Base-by-base conservation (phyloP, 176 grass and related monocot genomes). In the Musa troglodytarum region DNA sequence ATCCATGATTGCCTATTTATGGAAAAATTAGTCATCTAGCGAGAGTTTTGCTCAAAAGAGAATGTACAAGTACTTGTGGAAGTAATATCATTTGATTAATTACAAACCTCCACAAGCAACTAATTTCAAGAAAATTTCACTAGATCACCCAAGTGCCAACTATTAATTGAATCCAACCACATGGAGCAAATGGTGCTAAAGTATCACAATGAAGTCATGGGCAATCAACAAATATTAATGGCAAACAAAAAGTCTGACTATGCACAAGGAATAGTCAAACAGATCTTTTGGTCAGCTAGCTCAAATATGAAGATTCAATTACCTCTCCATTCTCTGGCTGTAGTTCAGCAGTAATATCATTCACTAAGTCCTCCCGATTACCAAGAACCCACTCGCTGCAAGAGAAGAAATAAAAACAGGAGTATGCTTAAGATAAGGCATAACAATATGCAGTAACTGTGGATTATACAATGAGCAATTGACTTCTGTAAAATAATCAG, bases 381-480 rank as follows among this genome's bases (percentile, higher is more conserved):
- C 94, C 90, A 87, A 98, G 84, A 84, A 98, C 94, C 94, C 94
- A 98, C 83, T 98, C 94, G 52, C 94, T 98, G 77, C 76, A 81
- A 53, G 75, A 83, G 26, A 43, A 2, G 19, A n/a, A 68, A 66
- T 16, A 81, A 65, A 21, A 64, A 20, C 65, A 77, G 12, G 69
- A 53, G 67, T 65, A 26, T 50, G 57, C 29, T 49, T 65, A 73
- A 29, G 24, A 77, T 78, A 55, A 75, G 16, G 3, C 14, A 52
- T 22, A 65, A 11, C 43, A 9, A 25, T 20, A 22, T 17, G 50
- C 11, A 43, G 34, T 43, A 43, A 43, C 34, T 43, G 34, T 43
- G 34, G 34, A 43, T 26, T 28, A 26, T 65, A 65, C 57, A 61
- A 61, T 6, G n/a, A 61, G 3, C 8, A 19, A 61, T 24, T 25